phyloP scores from a whole-genome alignment of 805 yeast species.

The Kuraishia ogatae region DNA sequence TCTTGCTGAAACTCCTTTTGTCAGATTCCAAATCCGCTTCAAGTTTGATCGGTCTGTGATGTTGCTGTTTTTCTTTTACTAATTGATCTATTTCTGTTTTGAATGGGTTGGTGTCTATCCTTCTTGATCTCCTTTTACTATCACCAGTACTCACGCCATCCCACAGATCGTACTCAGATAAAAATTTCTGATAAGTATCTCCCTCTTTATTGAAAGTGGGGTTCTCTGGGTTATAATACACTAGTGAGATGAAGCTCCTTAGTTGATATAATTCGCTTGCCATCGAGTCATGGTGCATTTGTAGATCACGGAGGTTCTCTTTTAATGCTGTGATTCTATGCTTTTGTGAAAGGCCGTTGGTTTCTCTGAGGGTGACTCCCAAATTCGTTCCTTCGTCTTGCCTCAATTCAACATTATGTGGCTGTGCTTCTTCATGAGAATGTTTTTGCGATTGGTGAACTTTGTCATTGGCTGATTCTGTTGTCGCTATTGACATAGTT shows the following conservation, averaged over 20 bases:
- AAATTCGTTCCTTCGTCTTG: no score
- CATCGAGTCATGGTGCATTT: slow-evolving; percentile 36
- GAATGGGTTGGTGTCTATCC: slow-evolving; percentile 12
- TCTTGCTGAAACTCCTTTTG: background rate
- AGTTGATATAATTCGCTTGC: slow-evolving; percentile 59
- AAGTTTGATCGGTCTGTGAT: background rate
- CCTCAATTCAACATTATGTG: no score
- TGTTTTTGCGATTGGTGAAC: no score
- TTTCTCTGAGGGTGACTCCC: background rate
- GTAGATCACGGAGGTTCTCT: slow-evolving; percentile 31
- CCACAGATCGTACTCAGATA: slow-evolving; percentile 29
- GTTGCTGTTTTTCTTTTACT: slow-evolving; percentile 2
- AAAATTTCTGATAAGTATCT: slow-evolving; percentile 22
- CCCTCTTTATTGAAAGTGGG: slow-evolving; percentile 24
- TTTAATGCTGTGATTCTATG: slow-evolving; percentile 5
- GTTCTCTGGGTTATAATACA: slow-evolving; percentile 48
- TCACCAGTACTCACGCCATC: slow-evolving; percentile 11
- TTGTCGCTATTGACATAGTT: no score
- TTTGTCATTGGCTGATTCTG: no score
- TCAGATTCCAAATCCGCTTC: slow-evolving; percentile 3
- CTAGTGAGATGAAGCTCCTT: slow-evolving; percentile 49
- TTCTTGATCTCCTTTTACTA: slow-evolving; percentile 17
- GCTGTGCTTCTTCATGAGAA: no score
- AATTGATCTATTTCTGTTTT: slow-evolving; percentile 13
- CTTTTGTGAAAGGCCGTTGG: background rate